Percentiles rank a stretch among this genome's conserved stretches.
These are phyloP conservation scores for Microbotryum lychnidis-dioicae DNA, from an alignment of 1,284 basidiomycete species.

Conservation along the genomic window DNA sequence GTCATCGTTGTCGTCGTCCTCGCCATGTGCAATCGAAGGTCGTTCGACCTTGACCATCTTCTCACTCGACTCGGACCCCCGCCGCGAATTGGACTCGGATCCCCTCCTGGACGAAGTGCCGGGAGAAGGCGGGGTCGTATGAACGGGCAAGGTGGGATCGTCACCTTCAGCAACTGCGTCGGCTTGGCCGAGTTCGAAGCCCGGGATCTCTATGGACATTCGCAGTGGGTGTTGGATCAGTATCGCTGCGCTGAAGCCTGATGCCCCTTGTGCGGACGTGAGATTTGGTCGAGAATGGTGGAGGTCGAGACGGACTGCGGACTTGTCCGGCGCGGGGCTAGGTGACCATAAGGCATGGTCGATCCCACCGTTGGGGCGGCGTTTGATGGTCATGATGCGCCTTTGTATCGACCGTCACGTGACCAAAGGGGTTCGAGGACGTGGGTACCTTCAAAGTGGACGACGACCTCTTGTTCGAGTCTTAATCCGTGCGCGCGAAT, in stretches of 20 bases:
- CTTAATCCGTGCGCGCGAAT: no score
- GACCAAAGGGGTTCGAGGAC: no score
- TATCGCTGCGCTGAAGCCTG: no score
- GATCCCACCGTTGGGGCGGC: background rate
- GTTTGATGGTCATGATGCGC: background rate
- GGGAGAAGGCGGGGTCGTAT: background rate
- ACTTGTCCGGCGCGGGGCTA: no score
- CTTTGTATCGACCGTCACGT: no score
- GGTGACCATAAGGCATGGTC: background rate
- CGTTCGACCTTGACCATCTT: constrained; percentile 34
- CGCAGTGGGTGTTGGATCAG: no score
- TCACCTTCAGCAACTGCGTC: constrained; percentile 2
- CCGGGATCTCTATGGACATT: constrained; percentile 32
- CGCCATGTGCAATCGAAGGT: constrained; percentile 6
- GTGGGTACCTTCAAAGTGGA: no score
- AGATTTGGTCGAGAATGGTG: no score
- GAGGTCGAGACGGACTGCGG: no score
- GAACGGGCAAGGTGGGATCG: background rate
- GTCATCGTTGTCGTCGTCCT: constrained; percentile 9
- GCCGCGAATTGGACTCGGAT: constrained; percentile 7
- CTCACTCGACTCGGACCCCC: constrained; percentile 30
- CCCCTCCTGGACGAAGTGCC: constrained; percentile 1
- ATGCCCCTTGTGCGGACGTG: no score
- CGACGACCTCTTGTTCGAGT: no score
- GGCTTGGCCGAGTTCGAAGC: constrained; percentile 33